Evolutionary conservation across 2,329 filamentous ascomycete genomes (phyloP).

Genomic region (Cryphonectria carpinicola): DNA sequence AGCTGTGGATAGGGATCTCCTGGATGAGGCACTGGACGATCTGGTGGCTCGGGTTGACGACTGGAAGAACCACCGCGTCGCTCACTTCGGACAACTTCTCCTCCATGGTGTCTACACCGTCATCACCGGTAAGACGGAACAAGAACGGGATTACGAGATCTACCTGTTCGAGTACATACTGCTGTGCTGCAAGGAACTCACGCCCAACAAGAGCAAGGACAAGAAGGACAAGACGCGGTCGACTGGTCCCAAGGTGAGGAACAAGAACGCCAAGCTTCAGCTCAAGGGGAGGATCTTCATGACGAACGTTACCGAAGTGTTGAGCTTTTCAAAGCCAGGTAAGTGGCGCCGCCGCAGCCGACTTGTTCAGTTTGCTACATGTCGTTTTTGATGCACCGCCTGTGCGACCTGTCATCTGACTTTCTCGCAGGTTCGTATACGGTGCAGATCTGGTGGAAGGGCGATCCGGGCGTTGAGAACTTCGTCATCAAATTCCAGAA

Average conservation of each 20-base stretch:
- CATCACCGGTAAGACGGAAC: slow-evolving; percentile 84
- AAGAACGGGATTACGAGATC: slow-evolving; percentile 97
- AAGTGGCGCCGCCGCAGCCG: slow-evolving; percentile 40
- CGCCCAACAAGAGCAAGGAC: slow-evolving; percentile 80
- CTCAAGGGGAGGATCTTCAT: slow-evolving; percentile 98
- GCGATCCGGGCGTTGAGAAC: slow-evolving; percentile 92
- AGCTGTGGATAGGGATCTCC: slow-evolving; percentile 84
- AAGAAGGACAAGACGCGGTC: slow-evolving; percentile 69
- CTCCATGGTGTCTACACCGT: slow-evolving; percentile 91
- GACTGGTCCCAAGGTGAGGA: slow-evolving; percentile 58
- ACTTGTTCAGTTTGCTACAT: neutral
- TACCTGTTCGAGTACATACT: slow-evolving; percentile 96
- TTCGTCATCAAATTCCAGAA: slow-evolving; percentile 93
- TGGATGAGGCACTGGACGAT: slow-evolving; percentile 82
- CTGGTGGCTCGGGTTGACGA: slow-evolving; percentile 85
- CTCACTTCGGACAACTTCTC: slow-evolving; percentile 88
- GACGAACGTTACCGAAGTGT: slow-evolving; percentile 96
- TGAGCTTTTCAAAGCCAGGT: slow-evolving; percentile 87
- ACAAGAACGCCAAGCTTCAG: slow-evolving; percentile 80
- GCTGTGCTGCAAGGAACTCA: slow-evolving; percentile 94
- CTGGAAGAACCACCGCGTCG: slow-evolving; percentile 92
- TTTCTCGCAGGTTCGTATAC: slow-evolving; percentile 75
- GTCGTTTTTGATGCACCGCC: neutral
- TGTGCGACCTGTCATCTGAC: slow-evolving; percentile 36
- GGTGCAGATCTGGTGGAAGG: slow-evolving; percentile 98